phyloP scores from a whole-genome alignment of 192 early-diverging fungal species.

The Lunasporangiospora selenospora region DNA sequence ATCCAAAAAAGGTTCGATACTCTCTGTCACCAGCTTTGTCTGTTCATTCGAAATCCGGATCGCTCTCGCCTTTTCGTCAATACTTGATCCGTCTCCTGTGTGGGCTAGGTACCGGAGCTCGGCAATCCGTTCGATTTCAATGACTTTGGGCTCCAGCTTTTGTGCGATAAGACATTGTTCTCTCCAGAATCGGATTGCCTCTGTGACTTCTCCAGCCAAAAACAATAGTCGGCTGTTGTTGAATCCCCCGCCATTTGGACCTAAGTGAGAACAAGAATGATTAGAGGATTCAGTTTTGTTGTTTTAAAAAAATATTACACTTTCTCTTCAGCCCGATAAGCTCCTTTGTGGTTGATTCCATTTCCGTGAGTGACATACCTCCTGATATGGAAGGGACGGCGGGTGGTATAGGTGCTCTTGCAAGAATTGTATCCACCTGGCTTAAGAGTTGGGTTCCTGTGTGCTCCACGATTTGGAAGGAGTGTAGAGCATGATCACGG shows the following conservation, averaged over 20 bases:
- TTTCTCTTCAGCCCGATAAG: not conserved
- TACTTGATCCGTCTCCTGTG: conserved; percentile 11
- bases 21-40: conserved; percentile 21
- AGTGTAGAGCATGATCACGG: conserved; percentile 29
- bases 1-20: conserved; percentile 27
- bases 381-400: conserved; percentile 9
- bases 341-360: not conserved
- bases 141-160: conserved; percentile 18
- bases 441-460: conserved; percentile 15
- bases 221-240: conserved; percentile 31
- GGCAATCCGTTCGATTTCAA: conserved; percentile 31
- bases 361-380: conserved; percentile 9
- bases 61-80: conserved; percentile 30
- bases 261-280: not conserved
- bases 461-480: conserved; percentile 30
- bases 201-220: conserved; percentile 39
- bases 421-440: conserved; percentile 38
- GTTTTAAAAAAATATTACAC: not conserved
- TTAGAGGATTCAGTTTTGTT: not conserved
- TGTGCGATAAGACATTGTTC: conserved; percentile 36
- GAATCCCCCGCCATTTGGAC: not conserved
- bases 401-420: conserved; percentile 9
- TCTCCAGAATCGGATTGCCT: conserved; percentile 44
- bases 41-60: conserved; percentile 33
- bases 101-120: conserved; percentile 28